These are phyloP conservation scores for Fusarium mangiferae DNA, from an alignment of 2,329 filamentous ascomycete genomes.

Conservation along the genomic window DNA sequence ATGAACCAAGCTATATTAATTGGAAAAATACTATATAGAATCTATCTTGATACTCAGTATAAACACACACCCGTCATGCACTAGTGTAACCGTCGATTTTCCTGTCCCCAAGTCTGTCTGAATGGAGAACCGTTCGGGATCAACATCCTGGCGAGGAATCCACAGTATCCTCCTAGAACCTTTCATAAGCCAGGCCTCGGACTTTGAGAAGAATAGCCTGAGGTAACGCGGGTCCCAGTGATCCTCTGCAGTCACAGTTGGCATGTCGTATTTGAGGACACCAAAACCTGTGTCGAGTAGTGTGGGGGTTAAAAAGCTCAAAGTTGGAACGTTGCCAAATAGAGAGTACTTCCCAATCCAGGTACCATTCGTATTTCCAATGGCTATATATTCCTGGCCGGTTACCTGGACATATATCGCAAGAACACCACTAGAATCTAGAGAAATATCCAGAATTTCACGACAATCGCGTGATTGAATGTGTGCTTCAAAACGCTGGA, in stretches of 20 bases:
- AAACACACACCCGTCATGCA: fast-evolving
- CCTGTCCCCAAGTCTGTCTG: fast-evolving
- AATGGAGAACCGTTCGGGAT: fast-evolving
- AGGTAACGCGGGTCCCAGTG: background rate
- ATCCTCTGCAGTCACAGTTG: fast-evolving
- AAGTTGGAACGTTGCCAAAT: fast-evolving
- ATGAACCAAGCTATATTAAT: too few relatives aligned
- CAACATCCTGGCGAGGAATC: background rate
- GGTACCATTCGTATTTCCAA: fast-evolving
- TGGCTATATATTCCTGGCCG: too few relatives aligned
- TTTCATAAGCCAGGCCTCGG: background rate
- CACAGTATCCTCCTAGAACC: background rate
- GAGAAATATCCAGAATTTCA: too few relatives aligned
- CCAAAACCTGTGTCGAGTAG: fast-evolving
- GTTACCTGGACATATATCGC: too few relatives aligned
- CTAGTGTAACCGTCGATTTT: fast-evolving
- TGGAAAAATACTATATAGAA: too few relatives aligned
- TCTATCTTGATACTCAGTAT: too few relatives aligned
- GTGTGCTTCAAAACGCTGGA: fast-evolving
- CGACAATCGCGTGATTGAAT: too few relatives aligned
- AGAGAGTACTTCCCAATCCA: fast-evolving
- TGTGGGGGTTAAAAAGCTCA: fast-evolving
- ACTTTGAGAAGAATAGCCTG: fast-evolving
- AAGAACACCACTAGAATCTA: too few relatives aligned
- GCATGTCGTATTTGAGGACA: fast-evolving